phyloP scores from a whole-genome alignment of 148 eudicot genomes.

The Persicaria tinctoria region DNA sequence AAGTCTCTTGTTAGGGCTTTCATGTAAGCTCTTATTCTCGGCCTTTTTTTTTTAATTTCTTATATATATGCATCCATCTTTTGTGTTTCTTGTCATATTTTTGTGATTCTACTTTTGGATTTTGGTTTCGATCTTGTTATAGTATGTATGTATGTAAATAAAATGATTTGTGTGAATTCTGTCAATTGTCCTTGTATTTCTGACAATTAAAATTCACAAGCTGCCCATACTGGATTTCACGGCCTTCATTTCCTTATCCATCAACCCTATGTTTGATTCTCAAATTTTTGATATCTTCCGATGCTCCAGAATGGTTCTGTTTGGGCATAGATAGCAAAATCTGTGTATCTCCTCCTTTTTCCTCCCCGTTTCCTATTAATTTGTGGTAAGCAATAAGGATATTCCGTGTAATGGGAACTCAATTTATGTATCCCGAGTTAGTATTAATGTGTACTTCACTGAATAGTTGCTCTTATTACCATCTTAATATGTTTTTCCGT shows the following conservation, averaged over 20 bases:
- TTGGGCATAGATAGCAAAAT: neutral
- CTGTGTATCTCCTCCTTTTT: neutral
- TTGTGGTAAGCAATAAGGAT: neutral
- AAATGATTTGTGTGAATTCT: too few species aligned
- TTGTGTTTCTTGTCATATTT: neutral
- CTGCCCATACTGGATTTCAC: neutral
- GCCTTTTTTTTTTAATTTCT: neutral
- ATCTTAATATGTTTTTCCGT: neutral
- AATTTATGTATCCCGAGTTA: neutral
- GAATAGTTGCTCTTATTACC: too few species aligned
- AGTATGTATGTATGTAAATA: neutral
- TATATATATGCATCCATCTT: neutral
- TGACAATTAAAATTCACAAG: neutral
- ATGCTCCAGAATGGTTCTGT: neutral
- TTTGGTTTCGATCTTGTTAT: neutral
- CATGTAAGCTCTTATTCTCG: constrained; percentile 40
- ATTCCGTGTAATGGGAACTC: neutral
- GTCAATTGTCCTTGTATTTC: neutral
- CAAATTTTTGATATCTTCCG: neutral
- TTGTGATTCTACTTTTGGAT: neutral
- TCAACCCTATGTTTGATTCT: neutral
- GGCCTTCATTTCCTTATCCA: neutral
- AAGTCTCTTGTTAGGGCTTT: constrained; percentile 83
- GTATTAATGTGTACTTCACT: neutral
- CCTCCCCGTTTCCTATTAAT: neutral